Evolutionary conservation across 208 protist genomes (phyloP), one percentile per base, ranked within the genome.

Genomic region (Leptomonas seymouri): DNA sequence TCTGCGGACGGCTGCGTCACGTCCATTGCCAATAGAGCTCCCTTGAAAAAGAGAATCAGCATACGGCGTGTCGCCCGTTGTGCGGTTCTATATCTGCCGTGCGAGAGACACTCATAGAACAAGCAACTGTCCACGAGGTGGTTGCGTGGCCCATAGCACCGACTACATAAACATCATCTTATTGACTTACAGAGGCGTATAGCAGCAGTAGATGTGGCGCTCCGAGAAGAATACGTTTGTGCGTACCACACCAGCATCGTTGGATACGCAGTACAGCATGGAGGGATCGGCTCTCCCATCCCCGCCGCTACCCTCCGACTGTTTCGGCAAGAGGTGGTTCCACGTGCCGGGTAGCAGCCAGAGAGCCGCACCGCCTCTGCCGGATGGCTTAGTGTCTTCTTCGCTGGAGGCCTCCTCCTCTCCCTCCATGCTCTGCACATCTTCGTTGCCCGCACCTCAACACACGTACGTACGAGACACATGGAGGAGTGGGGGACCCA

Each of bases 241-340:
- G 7, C 64, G 51, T 20, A 53, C 71, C 20, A 39, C 48, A 45
- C 64, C 64, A 1, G 64, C 71, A 25, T 64, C 46, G 39, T 57
- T 77, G 21, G 56, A 71, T 41, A 39, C 64, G 25, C 71, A 53
- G 48, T 77, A 71, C 71, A 39, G 57, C 64, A 51, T 36, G 15
- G 1, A 53, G 15, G 30, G 16, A 14, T 30, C 14, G 23, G 15
- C 50, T 0, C 15, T 49, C 14, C 16, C 25, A 46, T 27, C 34
- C 12, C 14, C 39, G 3, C 20, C 20, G 44, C 16, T 16, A 48
- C 44, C 44, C 44, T 2, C 3, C 18, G 44, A 48, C 20, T 5
- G 2, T 15, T 4, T 15, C 44, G 23, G 27, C 27, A 51, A 41
- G 21, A 42, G 27, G 36, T 76, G 70, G 62, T 76, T 76, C n/a